Conservation (phyloP, 352 stramenopile genomes). For the Phytopythium aichiense region DNA sequence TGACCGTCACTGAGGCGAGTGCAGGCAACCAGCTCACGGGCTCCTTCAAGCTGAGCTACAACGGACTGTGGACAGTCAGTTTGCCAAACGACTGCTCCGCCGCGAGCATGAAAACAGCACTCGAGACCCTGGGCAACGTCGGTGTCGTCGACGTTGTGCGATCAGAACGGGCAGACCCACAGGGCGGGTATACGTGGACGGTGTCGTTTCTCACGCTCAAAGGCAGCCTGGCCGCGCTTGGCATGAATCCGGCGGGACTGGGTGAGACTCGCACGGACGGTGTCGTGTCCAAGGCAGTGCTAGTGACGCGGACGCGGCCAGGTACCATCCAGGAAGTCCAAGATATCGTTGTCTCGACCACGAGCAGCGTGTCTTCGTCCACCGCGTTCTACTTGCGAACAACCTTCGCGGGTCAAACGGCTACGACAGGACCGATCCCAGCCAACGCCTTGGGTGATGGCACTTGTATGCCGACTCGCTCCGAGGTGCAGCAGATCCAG, state of each 20-base stretch:
- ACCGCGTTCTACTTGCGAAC: constrained; percentile 47
- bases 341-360: constrained; percentile 52
- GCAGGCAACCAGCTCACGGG: constrained; percentile 69
- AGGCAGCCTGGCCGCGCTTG: constrained; percentile 38
- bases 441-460: constrained; percentile 63
- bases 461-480: constrained; percentile 53
- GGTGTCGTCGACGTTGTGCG: constrained; percentile 63
- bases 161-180: constrained; percentile 53
- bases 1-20: constrained; percentile 27
- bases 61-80: constrained; percentile 44
- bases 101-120: constrained; percentile 56
- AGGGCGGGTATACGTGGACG: constrained; percentile 93
- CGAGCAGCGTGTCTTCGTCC: constrained; percentile 22
- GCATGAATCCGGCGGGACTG: constrained; percentile 24
- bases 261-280: constrained; percentile 48
- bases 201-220: constrained; percentile 88
- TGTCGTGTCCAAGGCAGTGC: constrained; percentile 41
- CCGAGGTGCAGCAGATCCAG: constrained; percentile 90
- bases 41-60: constrained; percentile 57
- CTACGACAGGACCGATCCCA: constrained; percentile 79
- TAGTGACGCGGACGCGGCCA: constrained; percentile 31
- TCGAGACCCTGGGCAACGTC: constrained; percentile 44
- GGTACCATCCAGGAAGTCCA: constrained; percentile 70
- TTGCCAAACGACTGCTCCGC: constrained; percentile 78
- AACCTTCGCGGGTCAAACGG: constrained; percentile 35